phyloP scores from a whole-genome alignment of 495 filamentous ascomycete species.

The Tuber umbilicatum region DNA sequence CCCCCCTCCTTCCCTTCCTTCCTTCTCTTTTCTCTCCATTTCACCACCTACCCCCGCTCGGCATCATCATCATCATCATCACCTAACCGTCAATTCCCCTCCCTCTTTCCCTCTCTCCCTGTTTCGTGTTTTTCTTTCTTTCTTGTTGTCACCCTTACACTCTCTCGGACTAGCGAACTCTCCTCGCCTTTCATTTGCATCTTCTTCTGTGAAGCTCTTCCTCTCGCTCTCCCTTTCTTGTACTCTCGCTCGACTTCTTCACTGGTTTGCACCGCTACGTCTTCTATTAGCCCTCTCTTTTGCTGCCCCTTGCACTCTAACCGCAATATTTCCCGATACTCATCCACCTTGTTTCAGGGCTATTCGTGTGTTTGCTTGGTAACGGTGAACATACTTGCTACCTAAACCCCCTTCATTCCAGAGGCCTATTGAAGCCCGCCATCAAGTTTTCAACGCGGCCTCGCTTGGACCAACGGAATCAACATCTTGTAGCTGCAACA shows the following conservation, averaged over 20 bases:
- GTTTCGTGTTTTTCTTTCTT: conserved; percentile 27
- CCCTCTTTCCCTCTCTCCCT: conserved; percentile 15
- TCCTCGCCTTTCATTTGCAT: conserved; percentile 10
- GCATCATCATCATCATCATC: conserved; percentile 19
- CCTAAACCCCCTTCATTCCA: conserved; percentile 24
- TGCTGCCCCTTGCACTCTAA: background rate
- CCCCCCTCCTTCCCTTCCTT: conserved; percentile 4
- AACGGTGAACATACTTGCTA: conserved; percentile 3
- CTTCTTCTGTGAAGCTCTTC: conserved; percentile 28
- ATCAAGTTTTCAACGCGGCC: background rate
- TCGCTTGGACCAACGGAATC: conserved; percentile 22
- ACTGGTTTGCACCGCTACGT: conserved; percentile 4
- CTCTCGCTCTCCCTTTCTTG: conserved; percentile 6
- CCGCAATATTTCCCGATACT: background rate
- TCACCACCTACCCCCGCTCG: conserved; percentile 4
- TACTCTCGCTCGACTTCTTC: conserved; percentile 28
- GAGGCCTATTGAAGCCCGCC: conserved; percentile 7
- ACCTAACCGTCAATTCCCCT: conserved; percentile 22
- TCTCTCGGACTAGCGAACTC: conserved; percentile 20
- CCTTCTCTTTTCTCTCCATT: conserved; percentile 28
- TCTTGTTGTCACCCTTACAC: conserved; percentile 16
- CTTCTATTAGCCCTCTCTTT: conserved; percentile 11
- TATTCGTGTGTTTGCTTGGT: conserved; percentile 17
- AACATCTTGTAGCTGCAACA: background rate
- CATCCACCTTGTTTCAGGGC: conserved; percentile 11